Base-by-base conservation (phyloP, 2,329 filamentous ascomycete species). In the Mycosphaerella arachidis region DNA sequence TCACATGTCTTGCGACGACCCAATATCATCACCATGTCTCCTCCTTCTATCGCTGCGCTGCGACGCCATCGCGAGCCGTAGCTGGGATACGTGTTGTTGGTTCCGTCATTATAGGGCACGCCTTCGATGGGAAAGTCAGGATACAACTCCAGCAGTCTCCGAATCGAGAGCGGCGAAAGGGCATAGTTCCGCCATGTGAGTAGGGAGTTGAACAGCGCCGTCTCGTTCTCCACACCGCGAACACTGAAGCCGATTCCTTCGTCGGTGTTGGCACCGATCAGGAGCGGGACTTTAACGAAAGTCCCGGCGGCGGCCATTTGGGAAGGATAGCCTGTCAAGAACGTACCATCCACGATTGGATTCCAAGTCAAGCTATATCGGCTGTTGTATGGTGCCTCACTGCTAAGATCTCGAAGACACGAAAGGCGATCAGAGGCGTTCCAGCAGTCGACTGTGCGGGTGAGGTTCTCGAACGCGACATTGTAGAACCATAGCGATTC, bases 201-300 rank as follows among this genome's bases (percentile, higher is more conserved):
- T 5, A n/a, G 37, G 4, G 8, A n/a, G 9, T 40, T 10, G 16
- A n/a, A 40, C 6, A 40, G 37, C 9, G 37, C 37, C 9, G 37
- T 40, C 8, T 40, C 8, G 37, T 40, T 40, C 9, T 40, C 37
- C 37, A 30, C 16, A 1, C 70, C 71, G 0, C 73, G 69, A n/a
- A 79, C 73, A 6, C 73, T 76, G 63, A 80, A 80, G 37, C 70
- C 71, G 24, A 74, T 74, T 2, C 77, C 77, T 63, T 83, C 81
- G 62, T 83, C 79, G 4, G 75, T 79, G 62, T 82, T 82, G 54
- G 78, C 75, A 2, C 81, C 81, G 0, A 74, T 77, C 1, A 83
- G 67, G n/a, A 81, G 70, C 0, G 80, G 80, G 0, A 82, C 72
- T 1, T 73, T 68, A 37, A 77, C 72, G 64, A 77, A 81, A 18